These are phyloP conservation scores for Periglandula ipomoeae DNA, from an alignment of 2,329 filamentous ascomycete genomes.

Conservation along the genomic window DNA sequence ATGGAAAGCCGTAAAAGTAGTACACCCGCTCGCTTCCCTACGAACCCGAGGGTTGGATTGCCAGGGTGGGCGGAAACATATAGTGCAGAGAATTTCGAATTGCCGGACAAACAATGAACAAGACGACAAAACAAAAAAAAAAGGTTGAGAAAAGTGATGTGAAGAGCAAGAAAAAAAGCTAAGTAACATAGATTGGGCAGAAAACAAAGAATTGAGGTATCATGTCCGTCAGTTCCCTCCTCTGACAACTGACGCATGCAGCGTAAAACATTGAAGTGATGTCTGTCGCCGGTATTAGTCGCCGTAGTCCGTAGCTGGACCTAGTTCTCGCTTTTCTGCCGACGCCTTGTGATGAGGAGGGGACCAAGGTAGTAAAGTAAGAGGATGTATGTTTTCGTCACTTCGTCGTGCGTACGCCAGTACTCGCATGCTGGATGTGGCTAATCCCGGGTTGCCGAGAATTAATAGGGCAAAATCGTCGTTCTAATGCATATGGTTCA, in stretches of 20 bases:
- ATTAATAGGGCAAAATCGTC: constrained; percentile 20
- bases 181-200: constrained; percentile 11
- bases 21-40: constrained; percentile 26
- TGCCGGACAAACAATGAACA: constrained; percentile 9
- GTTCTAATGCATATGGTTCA: constrained; percentile 21
- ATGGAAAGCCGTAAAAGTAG: constrained; percentile 25
- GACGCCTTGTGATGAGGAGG: constrained; percentile 4
- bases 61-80: constrained; percentile 21
- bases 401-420: constrained; percentile 30
- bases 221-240: constrained; percentile 22
- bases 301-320: background rate
- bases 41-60: constrained; percentile 18
- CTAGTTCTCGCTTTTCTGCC: background rate
- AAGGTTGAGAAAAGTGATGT: background rate
- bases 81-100: constrained; percentile 25
- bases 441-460: constrained; percentile 19
- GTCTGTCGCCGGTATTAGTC: constrained; percentile 11
- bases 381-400: constrained; percentile 28
- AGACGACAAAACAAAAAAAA: constrained; percentile 11
- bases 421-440: constrained; percentile 23
- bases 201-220: constrained; percentile 23
- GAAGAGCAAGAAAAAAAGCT: constrained; percentile 8
- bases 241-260: constrained; percentile 16
- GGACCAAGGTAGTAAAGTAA: constrained; percentile 18
- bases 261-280: constrained; percentile 13